Base-by-base conservation (phyloP, 1,284 basidiomycete species). In the Cerrena zonata region DNA sequence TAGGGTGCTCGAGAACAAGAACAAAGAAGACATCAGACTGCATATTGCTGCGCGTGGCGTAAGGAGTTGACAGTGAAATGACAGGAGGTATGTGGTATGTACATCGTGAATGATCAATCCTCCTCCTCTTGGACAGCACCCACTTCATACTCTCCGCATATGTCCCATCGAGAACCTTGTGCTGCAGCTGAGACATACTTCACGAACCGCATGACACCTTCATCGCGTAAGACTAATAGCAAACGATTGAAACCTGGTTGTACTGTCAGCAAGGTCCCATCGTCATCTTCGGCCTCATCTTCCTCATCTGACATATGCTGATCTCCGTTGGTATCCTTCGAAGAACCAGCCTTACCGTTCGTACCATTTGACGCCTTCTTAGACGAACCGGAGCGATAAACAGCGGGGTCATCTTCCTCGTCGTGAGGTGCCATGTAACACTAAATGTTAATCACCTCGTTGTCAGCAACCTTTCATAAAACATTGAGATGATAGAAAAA, bases 371-470 rank as follows among this genome's bases (percentile, higher is more conserved):
- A 44, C n/a, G 56, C 52, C 55, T 77, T 79, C 63, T 78, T 82
- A 46, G 67, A 71, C 10, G 76, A 73, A 27, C 83, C 74, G 1
- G 86, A 84, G 40, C 91, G 87, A 68, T 96, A 97, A 15, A 96
- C 89, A 2, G 93, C 92, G 3, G 94, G 94, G 66, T 95, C 93
- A 58, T 94, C 92, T 57, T 90, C 90, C 63, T 91, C 92, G 57
- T 94, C 87, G 54, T 94, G 91, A 26, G 91, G 88, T 2, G 93
- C 88, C 83, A 96, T 91, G 68, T 96, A 97, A 66, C 92, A 95
- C 84, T 89, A 53, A 30, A 57, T n/a, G n/a, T n/a, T n/a, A n/a
- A n/a, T n/a, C n/a, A n/a, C n/a, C n/a, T n/a, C n/a, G 47, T 22
- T 43, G 53, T 34, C 55, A 42, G 27, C 19, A 39, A 24, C 19